Evolutionary conservation across 1,284 basidiomycete species (phyloP), one percentile per base, ranked within the genome.

Genomic region (Rhodotorula sp.): DNA sequence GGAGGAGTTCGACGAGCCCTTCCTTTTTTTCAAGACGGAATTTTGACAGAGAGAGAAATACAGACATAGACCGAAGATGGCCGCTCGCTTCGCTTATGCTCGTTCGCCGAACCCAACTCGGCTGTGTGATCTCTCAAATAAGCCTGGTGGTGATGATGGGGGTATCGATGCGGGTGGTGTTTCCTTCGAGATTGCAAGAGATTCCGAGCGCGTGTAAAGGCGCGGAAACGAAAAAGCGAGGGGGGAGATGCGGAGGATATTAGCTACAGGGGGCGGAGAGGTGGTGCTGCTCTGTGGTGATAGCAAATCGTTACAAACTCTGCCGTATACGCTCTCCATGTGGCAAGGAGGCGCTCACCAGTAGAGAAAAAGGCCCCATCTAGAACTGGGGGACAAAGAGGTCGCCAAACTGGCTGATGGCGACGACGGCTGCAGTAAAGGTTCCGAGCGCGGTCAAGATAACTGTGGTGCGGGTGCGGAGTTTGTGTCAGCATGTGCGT

Each of bases 331-430:
- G 12, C 37, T 14, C 10, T 42, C 12, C 6, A 42, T 3, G 24
- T 14, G 53, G 26, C 14, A 55, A 33, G 53, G 14, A 15, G 18
- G 46, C 46, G 49, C 49, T 54, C 29, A 54, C 53, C 53, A 15
- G 12, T 30, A 1, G 26, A 26, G 5, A n/a, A 6, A 37, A 2
- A 8, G 8, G 24, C 37, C 8, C 12, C 37, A 42, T 45, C 42
- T 44, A 59, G 42, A 60, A 29, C 30, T 49, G 64, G n/a, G 70
- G 70, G 45, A 72, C 70, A 53, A 72, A 62, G 54, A 68, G 54
- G 60, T 72, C 70, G 30, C 67, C 70, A 58, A 72, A 64, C 33
- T 64, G 61, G 44, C 30, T 20, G 67, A 72, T 62, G 61, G 66
- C 61, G 57, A 66, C 67, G 67, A 69, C 60, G 37, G 70, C 64